Conservation (phyloP, 495 filamentous ascomycete species). For the Daldinia caldariorum region DNA sequence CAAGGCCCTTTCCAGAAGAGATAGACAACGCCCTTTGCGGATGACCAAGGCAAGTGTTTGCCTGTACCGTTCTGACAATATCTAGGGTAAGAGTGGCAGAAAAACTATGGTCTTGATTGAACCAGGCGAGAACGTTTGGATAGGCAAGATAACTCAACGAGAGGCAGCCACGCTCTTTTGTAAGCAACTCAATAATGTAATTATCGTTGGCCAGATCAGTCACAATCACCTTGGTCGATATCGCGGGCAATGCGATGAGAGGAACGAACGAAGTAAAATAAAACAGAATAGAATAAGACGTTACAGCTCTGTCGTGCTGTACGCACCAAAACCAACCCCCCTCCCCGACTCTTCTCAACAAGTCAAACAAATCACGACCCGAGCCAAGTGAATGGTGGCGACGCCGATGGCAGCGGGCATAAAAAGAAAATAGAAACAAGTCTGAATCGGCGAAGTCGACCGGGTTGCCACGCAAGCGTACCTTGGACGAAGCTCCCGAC, state of each 20-base stretch:
- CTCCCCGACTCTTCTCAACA: no score
- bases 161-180: slow-evolving; percentile 4
- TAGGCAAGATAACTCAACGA: not conserved
- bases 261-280: not conserved
- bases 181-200: not conserved
- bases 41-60: slow-evolving; percentile 3
- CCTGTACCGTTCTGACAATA: not conserved
- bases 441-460: not conserved
- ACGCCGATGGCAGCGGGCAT: not conserved
- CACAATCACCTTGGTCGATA: not conserved
- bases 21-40: not conserved
- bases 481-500: not conserved
- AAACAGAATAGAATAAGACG: not conserved
- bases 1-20: slow-evolving; percentile 7
- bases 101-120: not conserved
- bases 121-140: not conserved
- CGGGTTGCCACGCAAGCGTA: not conserved
- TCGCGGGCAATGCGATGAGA: not conserved
- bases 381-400: not conserved
- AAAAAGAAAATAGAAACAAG: no score
- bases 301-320: not conserved
- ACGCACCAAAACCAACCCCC: no score
- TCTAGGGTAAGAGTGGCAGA: slow-evolving; percentile 11
- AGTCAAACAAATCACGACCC: not conserved
- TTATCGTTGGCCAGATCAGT: not conserved